Evolutionary conservation across 345 rosid genomes (phyloP).

Genomic region (Corchorus capsularis): DNA sequence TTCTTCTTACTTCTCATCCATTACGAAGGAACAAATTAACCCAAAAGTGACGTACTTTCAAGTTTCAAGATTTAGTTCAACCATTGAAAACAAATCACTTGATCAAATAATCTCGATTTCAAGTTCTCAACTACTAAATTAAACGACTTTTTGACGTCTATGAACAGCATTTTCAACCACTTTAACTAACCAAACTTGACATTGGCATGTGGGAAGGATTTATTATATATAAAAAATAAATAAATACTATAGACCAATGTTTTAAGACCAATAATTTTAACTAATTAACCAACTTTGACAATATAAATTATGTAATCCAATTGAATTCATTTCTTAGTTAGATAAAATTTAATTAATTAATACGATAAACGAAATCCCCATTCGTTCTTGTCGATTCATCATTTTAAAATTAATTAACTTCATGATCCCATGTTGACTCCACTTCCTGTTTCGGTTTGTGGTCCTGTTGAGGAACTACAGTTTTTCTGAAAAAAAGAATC

Average conservation of each 20-base stretch:
- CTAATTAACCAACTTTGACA: not conserved
- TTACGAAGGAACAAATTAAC: not conserved
- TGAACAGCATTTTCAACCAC: not conserved
- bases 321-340: not conserved
- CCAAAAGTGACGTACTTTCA: not conserved
- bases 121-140: slow-evolving; percentile 10
- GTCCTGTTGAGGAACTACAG: not conserved
- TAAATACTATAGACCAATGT: no score
- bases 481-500: not conserved
- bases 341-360: not conserved
- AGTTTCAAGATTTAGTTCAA: slow-evolving; percentile 20
- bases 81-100: not conserved
- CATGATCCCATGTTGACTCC: not conserved
- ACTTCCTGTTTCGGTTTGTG: not conserved
- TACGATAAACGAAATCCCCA: not conserved
- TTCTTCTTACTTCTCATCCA: not conserved
- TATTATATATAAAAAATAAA: no score
- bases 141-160: slow-evolving; percentile 19
- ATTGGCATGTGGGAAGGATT: not conserved
- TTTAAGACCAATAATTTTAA: not conserved
- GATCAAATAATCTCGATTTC: not conserved
- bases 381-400: not conserved
- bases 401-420: not conserved
- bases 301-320: not conserved
- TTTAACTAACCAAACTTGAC: slow-evolving; percentile 18